Evolutionary conservation across 75 land plant genomes (phyloP), one percentile per base, ranked within the genome.

Genomic region (Cupressus sempervirens): DNA sequence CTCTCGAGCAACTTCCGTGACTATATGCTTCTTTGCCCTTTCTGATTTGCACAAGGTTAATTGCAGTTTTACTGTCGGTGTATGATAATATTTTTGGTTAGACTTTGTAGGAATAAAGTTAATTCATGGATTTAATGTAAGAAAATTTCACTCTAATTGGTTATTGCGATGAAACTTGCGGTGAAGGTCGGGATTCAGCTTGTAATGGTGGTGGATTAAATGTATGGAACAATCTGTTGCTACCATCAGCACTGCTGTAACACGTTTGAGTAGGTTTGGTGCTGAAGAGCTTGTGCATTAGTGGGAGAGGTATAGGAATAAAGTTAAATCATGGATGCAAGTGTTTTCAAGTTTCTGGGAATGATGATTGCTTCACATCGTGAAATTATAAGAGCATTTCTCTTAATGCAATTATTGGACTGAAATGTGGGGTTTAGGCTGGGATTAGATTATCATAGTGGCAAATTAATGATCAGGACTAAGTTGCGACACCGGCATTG

Each of bases 21-120:
- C 91, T 30, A 85, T 97, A 50, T 97, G 99, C 45, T 76, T 97
- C 62, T 90, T 93, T 53, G 90, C 87, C 29, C 86, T 90, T 29
- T 84, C 87, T 3, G 99, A 97, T 82, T 88, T 97, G 76, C 88
- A 93, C 87, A 82, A 91, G 92, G 96, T 94, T 11, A 48, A 83
- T 68, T 53, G 1, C 53, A 50, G 53, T 50, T 50, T 50, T 50
- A 11, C 12, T 50, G 2, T 50, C 53, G 12, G 53, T 50, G 53
- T 13, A 50, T 12, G 13, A 0, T 50, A 50, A 13, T 50, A 1
- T 50, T 50, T 50, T 50, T 50, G 15, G 13, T 50, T 13, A 50
- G 13, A 50, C 13, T 50, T 50, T 50, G 53, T 50, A 50, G 14
- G 53, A 50, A 13, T 50, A 50, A 50, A 50, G 53, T 50, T 50